These are phyloP conservation scores for Kodamaea alishanica DNA, from an alignment of 1,139 yeast genomes.

Conservation along the genomic window DNA sequence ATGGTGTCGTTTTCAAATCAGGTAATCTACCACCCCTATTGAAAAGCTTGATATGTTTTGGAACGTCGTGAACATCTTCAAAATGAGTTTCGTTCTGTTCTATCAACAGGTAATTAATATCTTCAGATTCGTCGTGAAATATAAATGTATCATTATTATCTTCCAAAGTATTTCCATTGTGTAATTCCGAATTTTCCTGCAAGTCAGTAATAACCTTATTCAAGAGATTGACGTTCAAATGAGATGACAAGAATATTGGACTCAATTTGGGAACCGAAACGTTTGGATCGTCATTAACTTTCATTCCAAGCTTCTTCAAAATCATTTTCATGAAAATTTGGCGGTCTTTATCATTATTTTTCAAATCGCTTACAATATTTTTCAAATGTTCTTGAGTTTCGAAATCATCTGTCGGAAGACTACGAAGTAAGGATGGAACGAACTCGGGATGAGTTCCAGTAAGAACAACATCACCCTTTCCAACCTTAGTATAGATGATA, in stretches of 20 bases:
- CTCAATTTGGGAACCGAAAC: conserved; percentile 64
- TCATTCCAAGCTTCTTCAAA: conserved; percentile 59
- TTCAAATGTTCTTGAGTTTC: conserved; percentile 21
- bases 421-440: conserved; percentile 36
- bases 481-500: conserved; percentile 61
- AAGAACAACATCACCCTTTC: conserved; percentile 73
- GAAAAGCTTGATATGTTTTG: conserved; percentile 51
- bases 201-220: conserved; percentile 28
- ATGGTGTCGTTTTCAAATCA: conserved; percentile 57
- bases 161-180: conserved; percentile 40
- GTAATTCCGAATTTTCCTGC: conserved; percentile 39
- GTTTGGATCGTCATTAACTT: conserved; percentile 52
- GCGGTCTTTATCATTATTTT: conserved; percentile 43
- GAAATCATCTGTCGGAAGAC: conserved; percentile 4
- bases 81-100: conserved; percentile 18
- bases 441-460: conserved; percentile 92
- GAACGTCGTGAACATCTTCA: conserved; percentile 52
- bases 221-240: conserved; percentile 19
- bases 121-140: conserved; percentile 33
- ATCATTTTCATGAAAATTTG: conserved; percentile 53
- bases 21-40: conserved; percentile 39
- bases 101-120: conserved; percentile 18
- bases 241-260: conserved; percentile 50
- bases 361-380: conserved; percentile 36
- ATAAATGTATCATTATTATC: conserved; percentile 55